Percentiles rank a stretch among this genome's conserved stretches.
Conservation (phyloP, 1,139 yeast species). For the Zygoascus hellenicus region DNA sequence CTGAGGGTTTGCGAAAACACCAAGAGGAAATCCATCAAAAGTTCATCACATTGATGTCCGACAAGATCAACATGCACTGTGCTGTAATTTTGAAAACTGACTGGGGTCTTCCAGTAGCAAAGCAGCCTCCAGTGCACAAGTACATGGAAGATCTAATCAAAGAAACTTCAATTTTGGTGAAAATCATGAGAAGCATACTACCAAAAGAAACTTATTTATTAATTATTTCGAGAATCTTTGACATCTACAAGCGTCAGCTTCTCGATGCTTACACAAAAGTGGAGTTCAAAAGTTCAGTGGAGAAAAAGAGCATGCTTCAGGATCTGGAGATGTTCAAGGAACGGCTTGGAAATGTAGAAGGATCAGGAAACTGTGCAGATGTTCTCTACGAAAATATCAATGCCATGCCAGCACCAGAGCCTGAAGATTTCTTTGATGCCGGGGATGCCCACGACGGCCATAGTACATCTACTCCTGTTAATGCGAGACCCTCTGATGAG, state of each 20-base stretch:
- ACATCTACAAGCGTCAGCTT: conserved; percentile 52
- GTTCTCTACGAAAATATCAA: conserved; percentile 62
- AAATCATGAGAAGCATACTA: conserved; percentile 54
- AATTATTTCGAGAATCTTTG: conserved; percentile 41
- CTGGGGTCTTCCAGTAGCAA: conserved; percentile 42
- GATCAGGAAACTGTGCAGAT: conserved; percentile 62
- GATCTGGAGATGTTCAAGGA: conserved; percentile 65
- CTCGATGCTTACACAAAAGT: conserved; percentile 50
- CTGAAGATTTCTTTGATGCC: conserved; percentile 15
- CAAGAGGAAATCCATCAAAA: conserved; percentile 62
- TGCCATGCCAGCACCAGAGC: conserved; percentile 37
- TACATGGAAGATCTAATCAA: conserved; percentile 66
- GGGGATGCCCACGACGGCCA: conserved; percentile 10
- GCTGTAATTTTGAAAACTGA: conserved; percentile 42
- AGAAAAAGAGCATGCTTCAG: conserved; percentile 40
- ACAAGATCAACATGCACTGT: conserved; percentile 51
- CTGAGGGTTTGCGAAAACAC: conserved; percentile 42
- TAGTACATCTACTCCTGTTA: no score
- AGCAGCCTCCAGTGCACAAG: conserved; percentile 40
- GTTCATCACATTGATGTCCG: conserved; percentile 64
- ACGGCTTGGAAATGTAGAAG: conserved; percentile 52
- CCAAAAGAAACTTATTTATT: conserved; percentile 45
- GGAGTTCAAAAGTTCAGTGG: conserved; percentile 37
- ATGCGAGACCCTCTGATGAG: background rate
- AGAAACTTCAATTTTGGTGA: conserved; percentile 59